Conservation (phyloP, 306 rosid species). For the Cucurbita pepo region DNA sequence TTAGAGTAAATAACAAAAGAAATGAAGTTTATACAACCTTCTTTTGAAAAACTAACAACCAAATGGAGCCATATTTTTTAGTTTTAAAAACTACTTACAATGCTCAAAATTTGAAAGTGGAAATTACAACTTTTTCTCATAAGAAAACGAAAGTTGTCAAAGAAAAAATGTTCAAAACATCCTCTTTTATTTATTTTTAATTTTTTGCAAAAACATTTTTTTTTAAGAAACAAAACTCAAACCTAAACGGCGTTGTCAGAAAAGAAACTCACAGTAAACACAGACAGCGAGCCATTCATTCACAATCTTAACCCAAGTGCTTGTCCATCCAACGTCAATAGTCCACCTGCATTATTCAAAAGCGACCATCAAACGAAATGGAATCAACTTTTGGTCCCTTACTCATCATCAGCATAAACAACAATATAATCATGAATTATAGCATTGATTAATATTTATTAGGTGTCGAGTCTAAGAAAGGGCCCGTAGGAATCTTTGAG, state of each 20-base stretch:
- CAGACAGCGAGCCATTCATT: slow-evolving; percentile 96
- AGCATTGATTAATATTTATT: neutral
- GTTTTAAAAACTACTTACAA: too few species aligned
- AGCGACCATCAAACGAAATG: neutral
- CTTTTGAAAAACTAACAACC: too few species aligned
- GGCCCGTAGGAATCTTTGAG: neutral
- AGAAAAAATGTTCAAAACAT: too few species aligned
- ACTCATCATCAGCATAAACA: neutral
- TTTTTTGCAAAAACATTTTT: too few species aligned
- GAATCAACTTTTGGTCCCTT: neutral
- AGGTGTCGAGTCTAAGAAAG: neutral
- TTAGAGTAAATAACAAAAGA: too few species aligned
- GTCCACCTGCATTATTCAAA: slow-evolving; percentile 52
- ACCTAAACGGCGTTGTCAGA: neutral
- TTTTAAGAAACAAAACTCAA: too few species aligned
- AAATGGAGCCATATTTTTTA: too few species aligned
- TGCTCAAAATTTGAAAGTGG: too few species aligned
- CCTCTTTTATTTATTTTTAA: too few species aligned
- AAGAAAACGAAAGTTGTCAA: too few species aligned
- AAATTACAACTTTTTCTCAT: too few species aligned
- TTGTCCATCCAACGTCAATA: slow-evolving; percentile 95
- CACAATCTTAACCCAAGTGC: slow-evolving; percentile 87
- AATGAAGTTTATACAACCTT: too few species aligned
- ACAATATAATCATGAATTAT: neutral
- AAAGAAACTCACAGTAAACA: slow-evolving; percentile 56